A percentile compares a stretch with the other conserved stretches of the same genome.
Evolutionary conservation across 805 yeast species (phyloP).

Genomic region (Lipomyces yamanashiensis): DNA sequence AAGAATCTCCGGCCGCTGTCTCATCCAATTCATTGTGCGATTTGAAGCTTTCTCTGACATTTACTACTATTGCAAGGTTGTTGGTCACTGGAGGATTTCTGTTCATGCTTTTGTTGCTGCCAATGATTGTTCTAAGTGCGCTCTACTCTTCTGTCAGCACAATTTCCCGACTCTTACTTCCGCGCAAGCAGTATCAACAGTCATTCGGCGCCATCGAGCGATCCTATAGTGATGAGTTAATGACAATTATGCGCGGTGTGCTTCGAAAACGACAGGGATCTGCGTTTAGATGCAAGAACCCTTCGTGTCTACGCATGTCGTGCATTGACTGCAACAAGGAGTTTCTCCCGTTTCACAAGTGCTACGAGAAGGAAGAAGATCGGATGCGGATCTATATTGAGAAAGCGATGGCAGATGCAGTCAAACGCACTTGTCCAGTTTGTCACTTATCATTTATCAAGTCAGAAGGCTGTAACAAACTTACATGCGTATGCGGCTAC

Average conservation of each 20-base stretch:
- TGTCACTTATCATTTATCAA: slow-evolving; percentile 35
- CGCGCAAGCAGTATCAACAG: background rate
- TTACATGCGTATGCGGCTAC: slow-evolving; percentile 37
- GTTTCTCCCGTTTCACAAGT: slow-evolving; percentile 34
- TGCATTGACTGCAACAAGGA: slow-evolving; percentile 35
- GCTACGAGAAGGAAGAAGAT: slow-evolving; percentile 35
- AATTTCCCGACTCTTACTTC: slow-evolving; percentile 2
- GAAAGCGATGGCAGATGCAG: slow-evolving; percentile 36
- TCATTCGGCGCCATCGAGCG: slow-evolving; percentile 14
- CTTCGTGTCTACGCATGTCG: slow-evolving; percentile 26
- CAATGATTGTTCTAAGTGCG: background rate
- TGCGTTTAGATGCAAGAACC: slow-evolving; percentile 30
- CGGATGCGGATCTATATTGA: slow-evolving; percentile 33
- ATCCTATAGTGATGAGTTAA: slow-evolving; percentile 12
- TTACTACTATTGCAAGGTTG: slow-evolving; percentile 6
- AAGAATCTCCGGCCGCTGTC: slow-evolving; percentile 30
- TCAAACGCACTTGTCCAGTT: slow-evolving; percentile 36
- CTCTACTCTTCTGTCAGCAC: slow-evolving; percentile 3
- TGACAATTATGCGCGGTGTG: slow-evolving; percentile 22
- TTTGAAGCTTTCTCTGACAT: slow-evolving; percentile 2
- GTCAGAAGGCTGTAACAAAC: slow-evolving; percentile 36
- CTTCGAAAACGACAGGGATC: slow-evolving; percentile 31
- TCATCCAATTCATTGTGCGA: slow-evolving; percentile 3
- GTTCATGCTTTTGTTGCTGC: slow-evolving; percentile 1
- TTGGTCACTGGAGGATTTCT: slow-evolving; percentile 6